Evolutionary conservation across 331 rosid species (phyloP).

Genomic region (Erythrophleum ivorense): DNA sequence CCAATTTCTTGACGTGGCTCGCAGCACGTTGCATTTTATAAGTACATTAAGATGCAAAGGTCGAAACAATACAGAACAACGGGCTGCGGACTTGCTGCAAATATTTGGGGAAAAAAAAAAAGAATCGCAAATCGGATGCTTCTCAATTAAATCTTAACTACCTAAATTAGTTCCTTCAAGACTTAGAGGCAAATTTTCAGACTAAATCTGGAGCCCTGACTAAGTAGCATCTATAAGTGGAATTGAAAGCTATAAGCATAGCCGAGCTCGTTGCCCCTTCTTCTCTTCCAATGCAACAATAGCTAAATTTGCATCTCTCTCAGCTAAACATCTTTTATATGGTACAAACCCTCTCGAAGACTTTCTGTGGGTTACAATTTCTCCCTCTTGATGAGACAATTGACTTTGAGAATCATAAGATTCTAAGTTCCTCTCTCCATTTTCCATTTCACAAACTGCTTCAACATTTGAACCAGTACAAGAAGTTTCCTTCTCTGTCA

Average conservation of each 20-base stretch:
- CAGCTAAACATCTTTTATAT: constrained; percentile 79
- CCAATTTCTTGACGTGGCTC: constrained; percentile 17
- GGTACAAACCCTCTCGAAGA: constrained; percentile 78
- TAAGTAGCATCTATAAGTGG: constrained; percentile 2
- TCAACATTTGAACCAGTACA: constrained; percentile 60
- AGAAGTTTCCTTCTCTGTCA: constrained; percentile 56
- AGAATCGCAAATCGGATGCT: constrained; percentile 44
- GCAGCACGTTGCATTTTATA: neutral
- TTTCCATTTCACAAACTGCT: constrained; percentile 48
- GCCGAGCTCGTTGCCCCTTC: constrained; percentile 72
- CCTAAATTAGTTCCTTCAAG: constrained; percentile 43
- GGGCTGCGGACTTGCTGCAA: constrained; percentile 5
- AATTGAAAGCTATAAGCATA: constrained; percentile 57
- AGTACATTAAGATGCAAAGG: constrained; percentile 22
- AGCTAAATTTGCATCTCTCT: constrained; percentile 62
- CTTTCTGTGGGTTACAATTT: constrained; percentile 40
- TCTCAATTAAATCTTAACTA: constrained; percentile 47
- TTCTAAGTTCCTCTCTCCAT: constrained; percentile 51
- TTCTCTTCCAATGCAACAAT: constrained; percentile 56
- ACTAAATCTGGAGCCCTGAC: constrained; percentile 21
- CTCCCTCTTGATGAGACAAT: constrained; percentile 35
- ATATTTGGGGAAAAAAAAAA: constrained; percentile 13
- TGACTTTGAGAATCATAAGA: constrained; percentile 49
- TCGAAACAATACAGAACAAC: neutral
- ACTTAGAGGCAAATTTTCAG: neutral